Base-by-base conservation (phyloP, 495 filamentous ascomycete species). In the Stereocaulon alpinum region DNA sequence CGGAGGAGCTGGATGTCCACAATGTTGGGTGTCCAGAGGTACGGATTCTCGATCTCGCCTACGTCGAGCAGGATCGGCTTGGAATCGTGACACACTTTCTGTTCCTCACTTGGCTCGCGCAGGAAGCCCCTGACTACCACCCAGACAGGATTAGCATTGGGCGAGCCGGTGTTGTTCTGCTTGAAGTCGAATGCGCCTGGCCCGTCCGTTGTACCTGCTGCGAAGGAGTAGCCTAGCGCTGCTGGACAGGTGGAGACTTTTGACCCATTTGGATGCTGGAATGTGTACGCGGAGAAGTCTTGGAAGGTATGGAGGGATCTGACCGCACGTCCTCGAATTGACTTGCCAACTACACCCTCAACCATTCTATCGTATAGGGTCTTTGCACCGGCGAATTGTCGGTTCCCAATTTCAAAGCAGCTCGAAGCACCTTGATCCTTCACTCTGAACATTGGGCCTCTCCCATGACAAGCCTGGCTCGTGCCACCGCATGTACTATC, bases 101-200 rank as follows among this genome's bases (percentile, higher is more conserved):
- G 93, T 50, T 87, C 82, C 40, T 81, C 71, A 29, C 76, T 81
- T 0, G 93, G 91, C 30, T 77, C 73, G 56, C 88, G 88, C 34
- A 98, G 74, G 34, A 88, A 74, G 29, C 78, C 76, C 32, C 86
- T 80, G 15, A 95, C 89, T 6, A 88, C 77, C 37, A 76, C 69
- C 93, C 93, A 98, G 17, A 96, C 69, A 0, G 90, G 93, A 44
- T 87, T 92, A 9, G 85, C 86, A 32, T 87, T 84, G 5, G 88
- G 85, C 14, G 79, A 74, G 59, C 83, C 58, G 12, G 82, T 85
- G 54, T 82, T 75, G 64, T 91, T 91, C 68, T 98, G 93, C 22
- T 86, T 95, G 68, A 96, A 96, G 72, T 98, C 92, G 67, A 96
- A 96, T 4, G 82, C 84, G 0, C 93, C 93, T 0, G 92, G 92